These are phyloP conservation scores for Trichosporon ovoides DNA, from an alignment of 1,284 basidiomycete species.

Conservation along the genomic window DNA sequence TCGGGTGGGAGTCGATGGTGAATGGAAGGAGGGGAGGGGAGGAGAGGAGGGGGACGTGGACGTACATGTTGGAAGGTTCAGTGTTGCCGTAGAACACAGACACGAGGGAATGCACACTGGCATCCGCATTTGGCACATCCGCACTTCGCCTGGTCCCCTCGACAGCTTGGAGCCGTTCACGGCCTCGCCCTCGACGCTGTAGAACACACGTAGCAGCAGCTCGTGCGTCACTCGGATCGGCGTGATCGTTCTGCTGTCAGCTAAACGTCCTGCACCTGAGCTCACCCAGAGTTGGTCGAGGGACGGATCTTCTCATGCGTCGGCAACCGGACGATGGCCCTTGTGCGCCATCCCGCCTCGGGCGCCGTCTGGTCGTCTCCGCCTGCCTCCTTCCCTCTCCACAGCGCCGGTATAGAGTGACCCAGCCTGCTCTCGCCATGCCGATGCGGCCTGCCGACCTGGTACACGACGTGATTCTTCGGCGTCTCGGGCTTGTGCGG, in stretches of 20 bases:
- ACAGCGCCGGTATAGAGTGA: constrained; percentile 30
- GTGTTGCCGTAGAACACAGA: constrained; percentile 29
- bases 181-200: constrained; percentile 42
- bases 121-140: constrained; percentile 41
- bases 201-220: constrained; percentile 42
- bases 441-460: constrained; percentile 33
- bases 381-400: constrained; percentile 35
- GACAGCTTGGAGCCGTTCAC: constrained; percentile 20
- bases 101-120: constrained; percentile 42
- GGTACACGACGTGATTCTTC: constrained; percentile 36
- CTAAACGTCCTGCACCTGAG: background rate
- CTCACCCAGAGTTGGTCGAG: constrained; percentile 42
- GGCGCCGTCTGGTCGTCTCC: constrained; percentile 15
- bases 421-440: constrained; percentile 29
- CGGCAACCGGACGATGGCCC: constrained; percentile 41
- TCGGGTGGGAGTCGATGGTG: too few species aligned
- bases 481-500: constrained; percentile 32
- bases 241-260: constrained; percentile 32
- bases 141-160: constrained; percentile 41
- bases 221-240: constrained; percentile 45
- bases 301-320: constrained; percentile 46
- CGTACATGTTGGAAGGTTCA: constrained; percentile 41
- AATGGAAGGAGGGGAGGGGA: background rate
- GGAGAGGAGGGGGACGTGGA: background rate
- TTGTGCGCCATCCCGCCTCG: constrained; percentile 28